phyloP scores from a whole-genome alignment of 257 asterid species.

The Gardenia jasminoides region DNA sequence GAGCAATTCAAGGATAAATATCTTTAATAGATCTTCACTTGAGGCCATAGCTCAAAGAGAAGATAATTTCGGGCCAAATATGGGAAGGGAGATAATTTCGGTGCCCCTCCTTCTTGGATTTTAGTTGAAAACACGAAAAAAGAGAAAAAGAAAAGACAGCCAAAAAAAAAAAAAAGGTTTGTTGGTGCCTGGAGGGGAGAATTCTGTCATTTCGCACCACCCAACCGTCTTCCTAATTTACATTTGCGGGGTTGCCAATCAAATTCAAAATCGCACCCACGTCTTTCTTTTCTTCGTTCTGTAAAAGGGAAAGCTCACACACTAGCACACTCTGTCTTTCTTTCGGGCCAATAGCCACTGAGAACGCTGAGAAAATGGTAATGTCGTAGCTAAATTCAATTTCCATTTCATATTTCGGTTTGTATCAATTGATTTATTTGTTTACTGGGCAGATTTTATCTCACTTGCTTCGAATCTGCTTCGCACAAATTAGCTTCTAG shows the following conservation, averaged over 20 bases:
- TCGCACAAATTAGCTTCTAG: background rate
- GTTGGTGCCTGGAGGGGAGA: conserved; percentile 9
- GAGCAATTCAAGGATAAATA: too few species aligned
- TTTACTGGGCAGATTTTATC: background rate
- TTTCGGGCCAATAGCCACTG: background rate
- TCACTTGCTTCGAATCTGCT: background rate
- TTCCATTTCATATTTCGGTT: background rate
- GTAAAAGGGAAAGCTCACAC: background rate
- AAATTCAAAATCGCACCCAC: conserved; percentile 13
- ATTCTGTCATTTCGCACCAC: conserved; percentile 13
- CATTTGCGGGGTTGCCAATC: conserved; percentile 10
- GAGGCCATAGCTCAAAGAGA: too few species aligned
- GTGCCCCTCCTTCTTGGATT: too few species aligned
- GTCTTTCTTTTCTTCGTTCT: background rate
- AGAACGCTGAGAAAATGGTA: conserved; percentile 12
- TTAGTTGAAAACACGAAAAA: background rate
- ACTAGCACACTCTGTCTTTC: background rate
- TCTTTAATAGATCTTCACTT: too few species aligned
- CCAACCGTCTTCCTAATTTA: background rate
- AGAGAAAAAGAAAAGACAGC: too few species aligned
- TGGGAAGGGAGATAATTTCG: too few species aligned
- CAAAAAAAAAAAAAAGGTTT: background rate
- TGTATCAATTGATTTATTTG: background rate
- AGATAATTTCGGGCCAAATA: too few species aligned
- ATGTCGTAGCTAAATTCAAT: background rate